Percentiles rank a stretch among this genome's conserved stretches.
Conservation (phyloP, 768 basidiomycete species). For the Leccinum broughii region DNA sequence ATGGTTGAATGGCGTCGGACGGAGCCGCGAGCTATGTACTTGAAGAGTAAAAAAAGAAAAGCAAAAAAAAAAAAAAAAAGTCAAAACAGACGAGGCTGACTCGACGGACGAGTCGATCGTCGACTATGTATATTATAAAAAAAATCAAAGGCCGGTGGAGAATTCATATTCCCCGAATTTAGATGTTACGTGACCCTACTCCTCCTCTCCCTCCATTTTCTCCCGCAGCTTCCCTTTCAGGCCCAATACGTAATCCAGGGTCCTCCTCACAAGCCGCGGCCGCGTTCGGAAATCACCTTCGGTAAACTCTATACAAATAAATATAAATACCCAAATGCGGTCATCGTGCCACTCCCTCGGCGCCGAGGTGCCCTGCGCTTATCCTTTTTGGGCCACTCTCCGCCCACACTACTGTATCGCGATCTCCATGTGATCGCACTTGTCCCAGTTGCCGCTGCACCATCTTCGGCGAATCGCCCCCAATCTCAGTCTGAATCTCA, state of each 20-base stretch:
- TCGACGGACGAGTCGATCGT: slow-evolving; percentile 33
- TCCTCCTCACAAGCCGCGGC: slow-evolving; percentile 36
- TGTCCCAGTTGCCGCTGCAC: slow-evolving; percentile 35
- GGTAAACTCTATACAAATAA: slow-evolving; percentile 33
- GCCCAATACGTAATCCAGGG: slow-evolving; percentile 37
- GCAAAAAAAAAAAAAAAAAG: slow-evolving; percentile 25
- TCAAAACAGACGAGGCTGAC: slow-evolving; percentile 33
- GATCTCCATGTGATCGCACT: slow-evolving; percentile 33
- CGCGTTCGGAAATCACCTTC: slow-evolving; percentile 42
- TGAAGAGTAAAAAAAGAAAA: slow-evolving; percentile 33
- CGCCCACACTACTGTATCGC: slow-evolving; percentile 33
- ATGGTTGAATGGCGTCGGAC: slow-evolving; percentile 34
- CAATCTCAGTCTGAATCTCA: slow-evolving; percentile 33
- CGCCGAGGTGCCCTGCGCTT: slow-evolving; percentile 38
- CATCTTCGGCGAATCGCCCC: slow-evolving; percentile 34
- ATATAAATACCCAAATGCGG: slow-evolving; percentile 24
- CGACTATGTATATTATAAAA: slow-evolving; percentile 41
- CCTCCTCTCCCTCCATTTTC: slow-evolving; percentile 32
- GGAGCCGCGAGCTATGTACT: slow-evolving; percentile 33
- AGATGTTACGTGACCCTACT: slow-evolving; percentile 35
- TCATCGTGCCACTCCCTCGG: slow-evolving; percentile 38
- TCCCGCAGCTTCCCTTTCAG: slow-evolving; percentile 30
- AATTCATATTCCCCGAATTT: slow-evolving; percentile 40
- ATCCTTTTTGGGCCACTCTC: slow-evolving; percentile 34
- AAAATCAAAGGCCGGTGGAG: slow-evolving; percentile 36